Percentiles rank a stretch among this genome's conserved stretches.
Conservation (phyloP, 2,329 filamentous ascomycete species). For the Sporothrix mexicana region DNA sequence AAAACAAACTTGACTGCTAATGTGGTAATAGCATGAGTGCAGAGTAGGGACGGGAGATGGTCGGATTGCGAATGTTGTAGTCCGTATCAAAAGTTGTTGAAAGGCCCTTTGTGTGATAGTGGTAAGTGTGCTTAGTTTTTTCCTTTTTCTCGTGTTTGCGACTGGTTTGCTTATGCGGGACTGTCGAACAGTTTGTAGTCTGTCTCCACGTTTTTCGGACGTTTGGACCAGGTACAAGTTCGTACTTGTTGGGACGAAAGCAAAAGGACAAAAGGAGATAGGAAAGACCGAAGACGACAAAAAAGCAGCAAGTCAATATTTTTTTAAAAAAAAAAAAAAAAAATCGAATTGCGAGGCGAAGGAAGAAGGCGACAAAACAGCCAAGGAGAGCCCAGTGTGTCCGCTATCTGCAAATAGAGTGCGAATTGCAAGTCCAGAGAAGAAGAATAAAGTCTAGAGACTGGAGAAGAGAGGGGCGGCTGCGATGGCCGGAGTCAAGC, state of each 20-base stretch:
- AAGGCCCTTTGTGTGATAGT: slow-evolving; percentile 10
- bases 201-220: slow-evolving; percentile 15
- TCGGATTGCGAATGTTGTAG: not conserved
- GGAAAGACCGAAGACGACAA: not conserved
- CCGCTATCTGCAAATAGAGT: not conserved
- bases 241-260: not conserved
- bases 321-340: no score
- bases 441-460: no score
- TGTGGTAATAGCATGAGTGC: slow-evolving; percentile 21
- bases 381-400: not conserved
- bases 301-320: no score
- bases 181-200: not conserved
- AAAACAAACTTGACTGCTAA: not conserved
- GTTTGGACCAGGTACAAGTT: not conserved
- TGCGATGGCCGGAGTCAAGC: slow-evolving; percentile 8
- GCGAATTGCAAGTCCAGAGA: not conserved
- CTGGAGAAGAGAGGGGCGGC: not conserved
- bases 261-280: not conserved
- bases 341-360: slow-evolving; percentile 1
- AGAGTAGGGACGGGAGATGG: not conserved
- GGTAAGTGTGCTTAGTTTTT: slow-evolving; percentile 28
- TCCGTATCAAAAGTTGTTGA: not conserved
- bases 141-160: slow-evolving; percentile 22
- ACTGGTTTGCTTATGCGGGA: slow-evolving; percentile 26
- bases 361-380: slow-evolving; percentile 1